phyloP scores from a whole-genome alignment of 495 filamentous ascomycete species.

The Aspergillus indologenus region DNA sequence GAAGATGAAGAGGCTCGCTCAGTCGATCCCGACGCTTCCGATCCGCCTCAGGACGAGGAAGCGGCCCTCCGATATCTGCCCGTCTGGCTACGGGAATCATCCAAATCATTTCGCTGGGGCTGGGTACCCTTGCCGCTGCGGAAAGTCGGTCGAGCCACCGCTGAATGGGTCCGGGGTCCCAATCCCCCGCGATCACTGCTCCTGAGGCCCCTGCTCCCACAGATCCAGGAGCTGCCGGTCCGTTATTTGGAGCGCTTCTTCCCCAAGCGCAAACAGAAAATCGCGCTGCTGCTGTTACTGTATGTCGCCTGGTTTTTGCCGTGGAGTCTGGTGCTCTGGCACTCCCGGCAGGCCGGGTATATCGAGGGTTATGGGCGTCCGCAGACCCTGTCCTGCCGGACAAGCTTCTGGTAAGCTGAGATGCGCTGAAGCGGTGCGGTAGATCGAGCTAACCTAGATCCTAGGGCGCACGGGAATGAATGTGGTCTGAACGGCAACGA shows the following conservation, averaged over 20 bases:
- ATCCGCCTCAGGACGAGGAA: constrained; percentile 38
- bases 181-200: constrained; percentile 58
- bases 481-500: constrained; percentile 77
- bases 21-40: constrained; percentile 42
- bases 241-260: constrained; percentile 58
- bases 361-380: constrained; percentile 69
- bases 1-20: constrained; percentile 35
- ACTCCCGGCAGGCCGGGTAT: constrained; percentile 36
- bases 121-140: constrained; percentile 52
- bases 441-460: constrained; percentile 4
- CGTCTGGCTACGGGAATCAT: constrained; percentile 53
- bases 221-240: constrained; percentile 65
- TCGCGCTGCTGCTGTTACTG: constrained; percentile 56
- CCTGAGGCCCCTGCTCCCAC: constrained; percentile 67
- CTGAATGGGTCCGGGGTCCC: constrained; percentile 70
- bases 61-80: constrained; percentile 36
- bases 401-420: constrained; percentile 51
- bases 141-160: constrained; percentile 46
- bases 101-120: constrained; percentile 50
- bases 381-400: constrained; percentile 63
- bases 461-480: constrained; percentile 64
- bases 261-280: constrained; percentile 60
- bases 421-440: neutral
- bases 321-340: constrained; percentile 56
- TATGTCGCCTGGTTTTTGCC: constrained; percentile 69